A percentile compares a stretch with the other conserved stretches of the same genome.
Evolutionary conservation across 192 early-diverging fungal genomes (phyloP).

Genomic region (Entomortierella chlamydospora): DNA sequence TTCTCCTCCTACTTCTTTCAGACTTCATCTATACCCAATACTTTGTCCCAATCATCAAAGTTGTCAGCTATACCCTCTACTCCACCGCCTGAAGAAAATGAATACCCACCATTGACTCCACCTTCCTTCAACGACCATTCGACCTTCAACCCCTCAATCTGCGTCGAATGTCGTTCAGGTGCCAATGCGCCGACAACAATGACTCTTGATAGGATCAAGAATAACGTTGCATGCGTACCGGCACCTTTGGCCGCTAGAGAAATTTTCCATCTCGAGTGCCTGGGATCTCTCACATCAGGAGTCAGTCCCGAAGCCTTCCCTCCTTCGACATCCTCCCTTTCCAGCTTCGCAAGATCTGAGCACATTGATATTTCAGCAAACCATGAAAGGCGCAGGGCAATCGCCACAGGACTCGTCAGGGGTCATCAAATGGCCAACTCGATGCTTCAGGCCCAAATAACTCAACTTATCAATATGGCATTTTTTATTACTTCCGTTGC

Average conservation of each 20-base stretch:
- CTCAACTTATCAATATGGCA: conserved; percentile 43
- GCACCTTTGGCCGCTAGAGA: conserved; percentile 31
- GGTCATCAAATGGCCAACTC: conserved; percentile 8
- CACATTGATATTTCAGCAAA: conserved; percentile 13
- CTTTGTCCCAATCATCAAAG: conserved; percentile 1
- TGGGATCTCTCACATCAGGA: conserved; percentile 16
- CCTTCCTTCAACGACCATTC: conserved; percentile 33
- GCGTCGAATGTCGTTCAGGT: conserved; percentile 36
- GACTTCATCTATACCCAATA: conserved; percentile 31
- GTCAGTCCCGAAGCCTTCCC: conserved; percentile 42
- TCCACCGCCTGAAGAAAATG: conserved; percentile 37
- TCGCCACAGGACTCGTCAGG: conserved; percentile 16
- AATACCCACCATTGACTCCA: conserved; percentile 46
- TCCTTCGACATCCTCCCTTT: conserved; percentile 38
- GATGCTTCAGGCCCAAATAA: conserved; percentile 25
- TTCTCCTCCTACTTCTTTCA: conserved; percentile 44
- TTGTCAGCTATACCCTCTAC: conserved; percentile 42
- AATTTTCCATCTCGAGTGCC: conserved; percentile 50
- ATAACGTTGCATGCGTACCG: conserved; percentile 13
- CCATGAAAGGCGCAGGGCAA: conserved; percentile 27
- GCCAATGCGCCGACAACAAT: conserved; percentile 26
- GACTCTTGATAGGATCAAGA: conserved; percentile 38
- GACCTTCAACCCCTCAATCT: conserved; percentile 41
- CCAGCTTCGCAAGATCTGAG: conserved; percentile 22
- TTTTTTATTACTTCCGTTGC: conserved; percentile 38